Percentiles rank a stretch among this genome's conserved stretches.
phyloP scores from a whole-genome alignment of 2,329 filamentous ascomycete species.

The Daldinia sp. region DNA sequence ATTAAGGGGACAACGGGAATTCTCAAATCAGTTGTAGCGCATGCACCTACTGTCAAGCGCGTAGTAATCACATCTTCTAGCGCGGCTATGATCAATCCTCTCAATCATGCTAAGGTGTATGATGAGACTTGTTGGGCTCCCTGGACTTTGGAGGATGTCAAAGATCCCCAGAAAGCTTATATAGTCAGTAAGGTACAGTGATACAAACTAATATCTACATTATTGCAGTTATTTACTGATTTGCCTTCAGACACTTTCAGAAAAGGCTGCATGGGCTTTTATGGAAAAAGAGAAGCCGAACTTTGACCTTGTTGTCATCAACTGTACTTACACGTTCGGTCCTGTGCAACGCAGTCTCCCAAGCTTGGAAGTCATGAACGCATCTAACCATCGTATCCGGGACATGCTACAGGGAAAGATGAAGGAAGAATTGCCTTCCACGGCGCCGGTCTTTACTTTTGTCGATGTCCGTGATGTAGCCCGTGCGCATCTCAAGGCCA shows the following conservation, averaged over 20 bases:
- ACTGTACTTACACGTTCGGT: conserved; percentile 72
- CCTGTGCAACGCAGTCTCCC: conserved; percentile 74
- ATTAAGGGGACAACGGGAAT: conserved; percentile 65
- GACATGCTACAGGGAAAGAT: conserved; percentile 72
- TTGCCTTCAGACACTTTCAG: conserved; percentile 68
- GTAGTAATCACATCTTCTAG: conserved; percentile 68
- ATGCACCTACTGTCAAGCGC: conserved; percentile 67
- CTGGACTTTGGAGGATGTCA: conserved; percentile 54
- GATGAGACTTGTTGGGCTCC: conserved; percentile 57
- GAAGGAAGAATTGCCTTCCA: conserved; percentile 68
- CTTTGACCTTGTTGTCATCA: conserved; percentile 72
- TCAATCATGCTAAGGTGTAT: conserved; percentile 54
- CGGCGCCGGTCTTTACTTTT: conserved; percentile 68
- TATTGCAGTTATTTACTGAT: conserved; percentile 12
- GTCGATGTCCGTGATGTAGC: conserved; percentile 73
- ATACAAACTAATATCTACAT: not conserved
- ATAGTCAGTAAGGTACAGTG: conserved; percentile 59
- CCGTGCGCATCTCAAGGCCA: conserved; percentile 70
- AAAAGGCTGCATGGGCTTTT: conserved; percentile 75
- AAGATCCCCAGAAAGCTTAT: conserved; percentile 50
- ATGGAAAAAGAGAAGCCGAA: conserved; percentile 65
- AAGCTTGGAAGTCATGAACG: conserved; percentile 74
- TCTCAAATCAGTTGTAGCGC: conserved; percentile 60
- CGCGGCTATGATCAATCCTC: conserved; percentile 58
- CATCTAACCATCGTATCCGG: conserved; percentile 76